phyloP scores from a whole-genome alignment of 371 early-diverging fungal genomes.

The Mucor lusitanicus region DNA sequence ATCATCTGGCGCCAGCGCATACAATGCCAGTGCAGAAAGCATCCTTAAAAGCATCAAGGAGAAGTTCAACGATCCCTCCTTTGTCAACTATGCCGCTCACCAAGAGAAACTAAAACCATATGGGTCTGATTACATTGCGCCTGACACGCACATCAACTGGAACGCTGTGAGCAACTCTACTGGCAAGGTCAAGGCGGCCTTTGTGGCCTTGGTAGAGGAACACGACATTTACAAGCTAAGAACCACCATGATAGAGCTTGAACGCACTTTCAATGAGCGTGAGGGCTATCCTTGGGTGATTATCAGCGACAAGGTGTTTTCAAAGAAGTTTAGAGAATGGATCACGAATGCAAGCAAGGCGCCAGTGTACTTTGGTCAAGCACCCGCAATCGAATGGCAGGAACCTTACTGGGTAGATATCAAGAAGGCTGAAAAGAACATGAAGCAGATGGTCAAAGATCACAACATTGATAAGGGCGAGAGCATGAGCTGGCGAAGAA shows the following conservation, averaged over 20 bases:
- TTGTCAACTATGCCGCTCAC: background rate
- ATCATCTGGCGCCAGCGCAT: background rate
- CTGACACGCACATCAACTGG: slow-evolving; percentile 16
- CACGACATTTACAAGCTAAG: slow-evolving; percentile 23
- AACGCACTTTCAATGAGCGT: slow-evolving; percentile 32
- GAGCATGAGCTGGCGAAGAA: slow-evolving; percentile 30
- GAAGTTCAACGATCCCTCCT: background rate
- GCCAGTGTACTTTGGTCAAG: slow-evolving; percentile 37
- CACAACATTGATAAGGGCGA: slow-evolving; percentile 15
- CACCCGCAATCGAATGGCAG: slow-evolving; percentile 30
- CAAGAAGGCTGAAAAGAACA: slow-evolving; percentile 22
- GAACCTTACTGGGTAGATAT: slow-evolving; percentile 42
- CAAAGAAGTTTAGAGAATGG: slow-evolving; percentile 25
- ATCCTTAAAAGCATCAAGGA: background rate
- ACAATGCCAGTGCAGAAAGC: background rate
- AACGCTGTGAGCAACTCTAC: background rate
- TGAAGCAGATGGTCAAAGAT: slow-evolving; percentile 10
- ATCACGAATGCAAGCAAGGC: slow-evolving; percentile 7
- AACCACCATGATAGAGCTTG: slow-evolving; percentile 33
- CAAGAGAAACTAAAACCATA: slow-evolving; percentile 4
- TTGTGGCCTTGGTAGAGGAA: slow-evolving; percentile 30
- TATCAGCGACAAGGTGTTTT: slow-evolving; percentile 30
- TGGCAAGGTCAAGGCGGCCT: slow-evolving; percentile 27
- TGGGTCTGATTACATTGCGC: background rate
- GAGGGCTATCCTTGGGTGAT: slow-evolving; percentile 44